These are phyloP conservation scores for Asterionellopsis glacialis DNA, from an alignment of 108 stramenopile genomes.

Conservation along the genomic window DNA sequence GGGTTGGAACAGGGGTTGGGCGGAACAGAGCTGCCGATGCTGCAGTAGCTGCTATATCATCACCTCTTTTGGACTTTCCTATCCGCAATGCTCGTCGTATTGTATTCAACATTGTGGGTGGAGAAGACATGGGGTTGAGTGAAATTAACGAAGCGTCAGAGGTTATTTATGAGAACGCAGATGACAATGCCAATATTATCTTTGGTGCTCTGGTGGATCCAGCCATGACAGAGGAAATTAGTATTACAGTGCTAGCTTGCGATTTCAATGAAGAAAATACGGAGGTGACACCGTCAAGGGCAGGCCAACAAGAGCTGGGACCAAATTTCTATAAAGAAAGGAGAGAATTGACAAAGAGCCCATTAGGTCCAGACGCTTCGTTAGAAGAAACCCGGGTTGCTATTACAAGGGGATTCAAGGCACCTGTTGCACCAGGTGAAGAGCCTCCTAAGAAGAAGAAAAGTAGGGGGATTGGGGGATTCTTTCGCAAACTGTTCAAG, in stretches of 20 bases:
- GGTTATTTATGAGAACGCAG: conserved; percentile 80
- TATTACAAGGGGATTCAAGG: conserved; percentile 60
- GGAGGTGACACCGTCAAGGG: background rate
- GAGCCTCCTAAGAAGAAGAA: background rate
- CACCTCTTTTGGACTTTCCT: conserved; percentile 66
- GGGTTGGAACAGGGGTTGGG: conserved; percentile 66
- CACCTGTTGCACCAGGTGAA: conserved; percentile 18
- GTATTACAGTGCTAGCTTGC: conserved; percentile 60
- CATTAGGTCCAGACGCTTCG: conserved; percentile 48
- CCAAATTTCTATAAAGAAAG: conserved; percentile 60
- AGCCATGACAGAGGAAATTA: conserved; percentile 55
- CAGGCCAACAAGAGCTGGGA: background rate
- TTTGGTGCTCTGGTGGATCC: conserved; percentile 82
- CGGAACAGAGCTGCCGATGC: conserved; percentile 68
- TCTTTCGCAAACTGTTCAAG: background rate
- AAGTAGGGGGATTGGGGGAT: conserved; percentile 1
- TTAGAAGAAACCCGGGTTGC: conserved; percentile 55
- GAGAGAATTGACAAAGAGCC: conserved; percentile 51
- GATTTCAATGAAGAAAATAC: conserved; percentile 30
- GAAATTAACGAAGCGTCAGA: conserved; percentile 78
- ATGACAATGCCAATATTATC: conserved; percentile 83
- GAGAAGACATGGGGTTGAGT: conserved; percentile 66
- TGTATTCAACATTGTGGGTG: conserved; percentile 79
- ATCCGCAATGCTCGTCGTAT: conserved; percentile 44
- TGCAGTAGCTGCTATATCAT: conserved; percentile 67